Conservation (phyloP, 345 rosid species). For the Camelina sativa region DNA sequence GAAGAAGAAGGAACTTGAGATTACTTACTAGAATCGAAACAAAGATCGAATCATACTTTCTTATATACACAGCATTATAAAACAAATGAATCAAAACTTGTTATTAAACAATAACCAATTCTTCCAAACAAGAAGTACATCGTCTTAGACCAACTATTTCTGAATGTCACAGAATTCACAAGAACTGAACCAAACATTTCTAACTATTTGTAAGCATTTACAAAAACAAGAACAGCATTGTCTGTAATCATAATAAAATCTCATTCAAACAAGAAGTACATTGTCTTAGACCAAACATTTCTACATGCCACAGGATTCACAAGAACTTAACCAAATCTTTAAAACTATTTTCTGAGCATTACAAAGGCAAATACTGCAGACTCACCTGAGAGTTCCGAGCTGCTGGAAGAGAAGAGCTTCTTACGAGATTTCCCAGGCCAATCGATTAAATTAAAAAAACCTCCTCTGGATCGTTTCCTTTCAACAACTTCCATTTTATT, state of each 20-base stretch:
- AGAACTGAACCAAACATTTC: no score
- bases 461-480: constrained; percentile 72
- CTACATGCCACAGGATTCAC: constrained; percentile 13
- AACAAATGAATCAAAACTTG: not conserved
- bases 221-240: no score
- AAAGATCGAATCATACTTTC: not conserved
- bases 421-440: constrained; percentile 89
- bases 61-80: not conserved
- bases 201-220: no score
- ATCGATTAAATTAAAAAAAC: constrained; percentile 68
- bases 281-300: not conserved
- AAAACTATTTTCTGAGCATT: not conserved
- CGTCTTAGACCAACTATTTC: not conserved
- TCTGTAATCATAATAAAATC: no score
- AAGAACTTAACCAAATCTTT: constrained; percentile 8
- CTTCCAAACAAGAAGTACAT: not conserved
- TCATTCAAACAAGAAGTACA: not conserved
- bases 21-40: not conserved
- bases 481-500: constrained; percentile 67
- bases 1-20: constrained; percentile 20
- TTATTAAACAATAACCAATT: not conserved
- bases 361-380: constrained; percentile 10
- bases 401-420: constrained; percentile 67
- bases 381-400: constrained; percentile 59
- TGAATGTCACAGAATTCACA: no score